Evolutionary conservation across 345 rosid species (phyloP), one percentile per base, ranked within the genome.

Genomic region (Citrus glauca): DNA sequence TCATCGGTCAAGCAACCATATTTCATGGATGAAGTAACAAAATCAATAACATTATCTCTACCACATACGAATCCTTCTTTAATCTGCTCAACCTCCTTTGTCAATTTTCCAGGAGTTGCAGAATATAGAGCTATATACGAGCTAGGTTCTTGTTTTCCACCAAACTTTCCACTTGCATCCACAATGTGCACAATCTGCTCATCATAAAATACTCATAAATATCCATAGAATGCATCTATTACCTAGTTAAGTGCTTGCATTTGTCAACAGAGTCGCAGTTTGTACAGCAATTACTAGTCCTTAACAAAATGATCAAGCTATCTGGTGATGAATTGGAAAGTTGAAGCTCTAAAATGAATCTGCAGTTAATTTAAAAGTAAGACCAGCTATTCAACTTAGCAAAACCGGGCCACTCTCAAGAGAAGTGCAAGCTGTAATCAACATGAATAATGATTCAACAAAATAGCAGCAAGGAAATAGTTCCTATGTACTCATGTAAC

Each of bases 101-200:
- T 80, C 80, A 96, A 85, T 83, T 89, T 89, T 84, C 99, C 98
- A 65, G 97, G 99, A 77, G 99, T 96, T 24, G 79, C 35, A 62
- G 99, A 94, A 87, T 81, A 96, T 22, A 96, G 79, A 22, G 91
- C 87, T 71, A 92, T 74, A 81, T 78, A 96, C 14, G 97, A 88
- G 50, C 64, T 71, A 13, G 90, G 92, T 60, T 85, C 89, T 79
- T 79, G 50, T 79, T 83, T 92, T 70, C 75, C 89, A 25, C 82
- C 82, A 66, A 69, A 72, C 62, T 79, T 75, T 77, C 81, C 79
- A n/a, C 86, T 88, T 71, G 97, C 84, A 82, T 96, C 97, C 66
- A 96, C 97, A 68, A 96, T 88, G 84, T 94, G 99, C 78, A 96
- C 98, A 62, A 95, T 95, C 99, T 90, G 85, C 55, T 81, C 56